Conservation (phyloP, 176 grass and related monocot genomes). For the Oropetium thomaeum region DNA sequence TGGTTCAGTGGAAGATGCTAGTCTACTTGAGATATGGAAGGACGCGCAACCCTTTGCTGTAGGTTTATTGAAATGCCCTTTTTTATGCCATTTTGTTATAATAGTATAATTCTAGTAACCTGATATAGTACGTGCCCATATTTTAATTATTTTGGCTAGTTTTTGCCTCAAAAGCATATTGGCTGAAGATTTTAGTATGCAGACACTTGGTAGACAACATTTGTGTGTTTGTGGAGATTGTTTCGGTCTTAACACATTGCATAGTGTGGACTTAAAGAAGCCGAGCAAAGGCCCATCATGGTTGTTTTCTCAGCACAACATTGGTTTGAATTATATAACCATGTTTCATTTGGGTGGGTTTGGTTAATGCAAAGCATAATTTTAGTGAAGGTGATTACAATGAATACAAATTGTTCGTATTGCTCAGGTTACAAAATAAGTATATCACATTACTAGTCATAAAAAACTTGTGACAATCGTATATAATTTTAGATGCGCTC, state of each 20-base stretch:
- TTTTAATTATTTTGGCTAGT: slow-evolving; percentile 24
- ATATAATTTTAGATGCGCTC: slow-evolving; percentile 1
- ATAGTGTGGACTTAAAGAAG: not conserved
- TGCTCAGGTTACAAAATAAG: slow-evolving; percentile 15
- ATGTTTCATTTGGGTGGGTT: not conserved
- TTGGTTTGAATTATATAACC: not conserved
- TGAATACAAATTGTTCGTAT: not conserved
- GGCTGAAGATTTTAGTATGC: not conserved
- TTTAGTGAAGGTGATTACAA: slow-evolving; percentile 4
- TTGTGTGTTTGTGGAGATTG: slow-evolving; percentile 15
- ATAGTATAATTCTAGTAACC: not conserved
- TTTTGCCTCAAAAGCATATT: not conserved
- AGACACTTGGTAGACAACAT: not conserved
- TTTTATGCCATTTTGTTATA: slow-evolving; percentile 14
- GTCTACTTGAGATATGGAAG: slow-evolving; percentile 75
- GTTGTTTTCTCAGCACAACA: not conserved
- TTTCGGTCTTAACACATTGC: slow-evolving; percentile 16
- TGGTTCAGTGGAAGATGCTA: slow-evolving; percentile 47
- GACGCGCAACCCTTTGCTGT: slow-evolving; percentile 44
- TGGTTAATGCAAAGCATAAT: not conserved
- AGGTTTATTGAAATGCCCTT: slow-evolving; percentile 31
- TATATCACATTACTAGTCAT: slow-evolving; percentile 7
- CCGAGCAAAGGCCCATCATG: not conserved
- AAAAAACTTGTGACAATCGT: not conserved
- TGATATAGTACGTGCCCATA: not conserved